Percentiles rank a stretch among this genome's conserved stretches.
Conservation (phyloP, 1,139 yeast genomes). For the Meyerozyma guilliermondii region DNA sequence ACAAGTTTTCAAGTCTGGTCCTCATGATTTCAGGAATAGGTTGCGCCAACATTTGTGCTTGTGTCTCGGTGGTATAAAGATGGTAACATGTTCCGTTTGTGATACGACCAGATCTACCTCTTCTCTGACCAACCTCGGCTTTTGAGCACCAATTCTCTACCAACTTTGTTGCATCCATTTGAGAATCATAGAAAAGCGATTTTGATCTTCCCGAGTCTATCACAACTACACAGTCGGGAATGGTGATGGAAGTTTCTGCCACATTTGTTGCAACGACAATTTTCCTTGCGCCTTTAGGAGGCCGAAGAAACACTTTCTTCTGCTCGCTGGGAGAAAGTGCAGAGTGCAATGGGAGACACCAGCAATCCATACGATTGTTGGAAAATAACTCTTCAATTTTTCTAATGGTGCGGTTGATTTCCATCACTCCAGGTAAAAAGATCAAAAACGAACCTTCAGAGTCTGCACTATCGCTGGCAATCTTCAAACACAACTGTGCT, state of each 20-base stretch:
- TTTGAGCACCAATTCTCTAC: constrained; percentile 83
- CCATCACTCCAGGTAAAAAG: constrained; percentile 88
- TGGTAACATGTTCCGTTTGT: constrained; percentile 78
- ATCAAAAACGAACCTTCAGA: constrained; percentile 73
- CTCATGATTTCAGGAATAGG: constrained; percentile 89
- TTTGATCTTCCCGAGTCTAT: constrained; percentile 87
- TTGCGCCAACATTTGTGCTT: constrained; percentile 54
- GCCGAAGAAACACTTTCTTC: constrained; percentile 56
- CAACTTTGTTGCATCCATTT: constrained; percentile 62
- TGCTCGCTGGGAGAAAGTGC: constrained; percentile 84
- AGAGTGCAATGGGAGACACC: constrained; percentile 80
- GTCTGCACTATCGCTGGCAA: constrained; percentile 36
- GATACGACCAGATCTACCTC: constrained; percentile 99
- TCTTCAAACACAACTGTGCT: constrained; percentile 46
- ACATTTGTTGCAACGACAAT: constrained; percentile 88
- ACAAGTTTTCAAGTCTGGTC: constrained; percentile 76
- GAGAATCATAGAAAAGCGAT: constrained; percentile 64
- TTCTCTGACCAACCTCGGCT: constrained; percentile 88
- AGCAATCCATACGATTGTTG: constrained; percentile 12
- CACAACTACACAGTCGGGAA: constrained; percentile 91
- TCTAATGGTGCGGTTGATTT: constrained; percentile 52
- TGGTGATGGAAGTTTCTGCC: constrained; percentile 85
- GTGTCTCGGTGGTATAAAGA: constrained; percentile 62
- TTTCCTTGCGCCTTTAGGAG: constrained; percentile 57
- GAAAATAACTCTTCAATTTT: constrained; percentile 18